Base-by-base conservation (phyloP, 225 moss, liverwort and hornwort species). In the Pseudoscleropodium purum region DNA sequence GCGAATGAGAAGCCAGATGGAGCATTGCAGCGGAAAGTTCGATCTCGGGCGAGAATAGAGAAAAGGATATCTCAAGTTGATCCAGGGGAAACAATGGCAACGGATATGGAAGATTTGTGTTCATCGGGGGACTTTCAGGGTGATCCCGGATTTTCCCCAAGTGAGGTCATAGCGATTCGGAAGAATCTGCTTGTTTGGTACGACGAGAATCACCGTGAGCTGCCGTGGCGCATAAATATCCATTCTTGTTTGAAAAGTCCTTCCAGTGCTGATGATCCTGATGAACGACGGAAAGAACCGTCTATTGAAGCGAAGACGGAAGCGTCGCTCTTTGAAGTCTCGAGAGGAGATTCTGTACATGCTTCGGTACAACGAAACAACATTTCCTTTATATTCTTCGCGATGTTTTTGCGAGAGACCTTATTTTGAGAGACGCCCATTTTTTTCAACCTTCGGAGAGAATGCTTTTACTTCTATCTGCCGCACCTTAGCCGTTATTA, bases 151-250 rank as follows among this genome's bases (percentile, higher is more conserved):
- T 97, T 97, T 91, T 82, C 33, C 60, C 90, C 87, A 84, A 89
- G 59, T 75, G 97, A 97, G 90, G 92, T 87, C 59, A 67, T 89
- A 54, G 90, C 81, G 87, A 97, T 99, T 76, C 94, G 84, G 79
- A 86, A 93, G 43, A 92, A 84, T 49, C 88, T 99, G 86, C 97
- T 99, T 70, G 82, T 52, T 65, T 99, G 99, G 99, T 99, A 99
- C 87, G 99, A 99, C 93, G 92, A 87, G 45, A 94, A 91, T 85
- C 99, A 97, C 87, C 94, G 99, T 70, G 87, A 94, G 41, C 86
- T 97, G 56, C 99, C 97, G 41, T 99, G 97, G 99, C 97, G 99
- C 86, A 83, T 94, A n/a, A 97, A 96, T 83, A 56, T 68, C 6
- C 68, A 95, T 85, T 97, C 97, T 65, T 90, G 83, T 88, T 85